Base-by-base conservation (phyloP, 1,139 yeast species). In the Eremothecium coryli region DNA sequence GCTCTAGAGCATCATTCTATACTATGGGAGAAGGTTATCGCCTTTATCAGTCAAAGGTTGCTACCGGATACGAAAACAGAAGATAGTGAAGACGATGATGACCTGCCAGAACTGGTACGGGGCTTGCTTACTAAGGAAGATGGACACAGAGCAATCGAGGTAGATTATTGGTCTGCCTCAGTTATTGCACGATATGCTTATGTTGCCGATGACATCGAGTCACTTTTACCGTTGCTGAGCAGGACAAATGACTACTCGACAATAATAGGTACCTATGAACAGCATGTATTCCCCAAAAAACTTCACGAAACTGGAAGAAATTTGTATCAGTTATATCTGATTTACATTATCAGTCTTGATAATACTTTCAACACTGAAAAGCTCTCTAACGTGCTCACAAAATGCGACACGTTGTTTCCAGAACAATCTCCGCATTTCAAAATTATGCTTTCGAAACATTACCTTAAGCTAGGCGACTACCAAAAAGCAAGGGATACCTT, bases 351-450 rank as follows among this genome's bases (percentile, higher is more conserved):
- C 23, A 42, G 66, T 16, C 42, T 77, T 11, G 61, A 65, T 3
- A 44, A 52, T 22, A 43, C 36, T 14, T 33, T 30, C 14, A 35
- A 38, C 32, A 42, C 32, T 2, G 29, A 13, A 44, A 48, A 25
- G 57, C 71, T 24, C 26, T 68, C 65, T 20, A 39, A 41, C 1
- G 54, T 69, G 22, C 59, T 70, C 4, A 35, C 50, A 1, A 49
- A 58, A 2, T 70, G 76, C 1, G 50, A 71, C 1, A 32, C 39
- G 2, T 65, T 64, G 37, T 82, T 71, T 46, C 76, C 85, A 0
- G 86, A 79, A 44, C 86, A 80, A 44, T 52, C 61, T 28, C 73
- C 77, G 1, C 60, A 56, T 16, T 61, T 82, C 11, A 65, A 68
- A 37, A 62, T 72, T 2, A 65, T 66, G 40, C 52, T 76, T 27